Evolutionary conservation across 805 yeast species (phyloP), one percentile per base, ranked within the genome.

Genomic region (Kluyveromyces wickerhamii): DNA sequence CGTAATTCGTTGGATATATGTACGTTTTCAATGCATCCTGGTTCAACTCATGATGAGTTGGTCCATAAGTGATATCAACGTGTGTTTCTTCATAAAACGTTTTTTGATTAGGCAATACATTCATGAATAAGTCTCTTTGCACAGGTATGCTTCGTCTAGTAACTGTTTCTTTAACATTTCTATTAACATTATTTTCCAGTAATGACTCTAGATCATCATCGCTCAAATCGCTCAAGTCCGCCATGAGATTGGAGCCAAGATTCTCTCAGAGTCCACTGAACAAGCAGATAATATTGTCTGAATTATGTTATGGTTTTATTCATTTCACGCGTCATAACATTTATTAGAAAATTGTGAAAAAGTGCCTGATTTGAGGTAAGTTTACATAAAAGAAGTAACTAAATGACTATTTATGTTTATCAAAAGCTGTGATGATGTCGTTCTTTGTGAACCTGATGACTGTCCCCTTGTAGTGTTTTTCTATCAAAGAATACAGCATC

Each of bases 1-100:
- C 82, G 43, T 74, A 73, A 49, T 92, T 89, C 1, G 86, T 76
- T 0, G 99, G 98, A 53, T 94, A 92, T 0, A 85, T 62, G 49
- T 77, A 84, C 0, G 74, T 62, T 1, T 45, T 35, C 6, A 77
- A 41, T 7, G 57, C 58, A 3, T 53, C 60, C 3, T 41, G 32
- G 42, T 71, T 58, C 26, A 79, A 48, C 8, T 59, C 60, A 45
- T 77, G 85, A 41, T 73, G 76, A 2, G 76, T 69, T 0, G 71
- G 66, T 16, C 57, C 60, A 41, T 49, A 65, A 1, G 54, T 52
- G 2, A 62, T 60, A 3, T 48, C 51, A 6, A 53, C 35, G n/a
- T 44, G 48, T 2, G 63, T 47, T 43, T 66, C 69, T 39, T 65
- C 67, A 39, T 66, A 66, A 24, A 42, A 44, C 1, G 54, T 25